Percentiles rank a stretch among this genome's conserved stretches.
These are phyloP conservation scores for Saposhnikovia divaricata DNA, from an alignment of 129 eudicot species.

Conservation along the genomic window DNA sequence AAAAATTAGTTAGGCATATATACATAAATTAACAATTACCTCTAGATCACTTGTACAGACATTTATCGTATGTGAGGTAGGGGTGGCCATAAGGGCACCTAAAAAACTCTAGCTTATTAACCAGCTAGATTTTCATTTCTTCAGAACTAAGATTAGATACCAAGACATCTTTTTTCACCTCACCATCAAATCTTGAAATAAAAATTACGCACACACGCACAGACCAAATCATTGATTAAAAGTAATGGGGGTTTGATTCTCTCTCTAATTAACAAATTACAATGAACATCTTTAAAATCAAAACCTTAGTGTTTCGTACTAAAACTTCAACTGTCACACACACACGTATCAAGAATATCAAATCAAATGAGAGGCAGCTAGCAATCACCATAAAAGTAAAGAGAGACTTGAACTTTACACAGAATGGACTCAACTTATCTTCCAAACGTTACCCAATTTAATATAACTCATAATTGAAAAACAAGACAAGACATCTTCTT, in stretches of 20 bases:
- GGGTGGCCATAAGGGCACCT: neutral
- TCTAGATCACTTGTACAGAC: neutral
- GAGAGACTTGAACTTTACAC: neutral
- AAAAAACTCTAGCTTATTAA: neutral
- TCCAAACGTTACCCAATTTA: neutral
- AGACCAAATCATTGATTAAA: neutral
- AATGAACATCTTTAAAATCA: neutral
- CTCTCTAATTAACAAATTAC: neutral
- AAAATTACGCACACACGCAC: neutral
- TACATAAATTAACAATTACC: neutral
- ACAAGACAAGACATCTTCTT: neutral
- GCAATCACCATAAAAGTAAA: neutral
- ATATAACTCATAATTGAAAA: neutral
- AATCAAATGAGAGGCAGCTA: neutral
- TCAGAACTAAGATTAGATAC: neutral
- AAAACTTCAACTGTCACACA: neutral
- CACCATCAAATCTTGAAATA: neutral
- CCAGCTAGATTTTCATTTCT: neutral
- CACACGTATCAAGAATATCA: neutral
- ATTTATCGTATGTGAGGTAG: neutral
- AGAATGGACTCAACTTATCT: neutral
- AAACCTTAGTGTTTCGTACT: neutral
- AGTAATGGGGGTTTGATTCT: neutral
- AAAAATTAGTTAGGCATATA: too few relatives aligned
- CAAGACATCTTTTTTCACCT: neutral